phyloP scores from a whole-genome alignment of 2,329 filamentous ascomycete species.

The Diaporthe ampelina region DNA sequence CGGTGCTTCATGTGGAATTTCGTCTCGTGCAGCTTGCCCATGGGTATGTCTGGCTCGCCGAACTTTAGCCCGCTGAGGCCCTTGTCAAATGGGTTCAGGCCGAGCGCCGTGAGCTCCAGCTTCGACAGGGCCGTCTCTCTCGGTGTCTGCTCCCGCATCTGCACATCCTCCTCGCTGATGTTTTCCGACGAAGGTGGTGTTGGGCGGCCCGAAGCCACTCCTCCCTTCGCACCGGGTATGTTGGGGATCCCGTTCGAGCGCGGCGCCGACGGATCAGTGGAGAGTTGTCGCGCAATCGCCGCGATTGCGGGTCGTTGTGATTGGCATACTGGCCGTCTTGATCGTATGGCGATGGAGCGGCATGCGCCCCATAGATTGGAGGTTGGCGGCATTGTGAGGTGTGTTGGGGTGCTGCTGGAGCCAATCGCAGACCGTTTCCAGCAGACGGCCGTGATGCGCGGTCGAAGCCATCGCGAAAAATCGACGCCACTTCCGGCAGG shows the following conservation, averaged over 20 bases:
- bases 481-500: constrained; percentile 11
- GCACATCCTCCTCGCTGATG: constrained; percentile 47
- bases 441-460: constrained; percentile 1
- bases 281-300: constrained; percentile 46
- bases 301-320: constrained; percentile 46
- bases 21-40: constrained; percentile 61
- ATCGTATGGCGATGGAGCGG: constrained; percentile 57
- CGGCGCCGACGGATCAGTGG: constrained; percentile 45
- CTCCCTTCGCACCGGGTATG: constrained; percentile 2
- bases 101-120: constrained; percentile 51
- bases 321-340: constrained; percentile 49
- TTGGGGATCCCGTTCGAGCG: constrained; percentile 30
- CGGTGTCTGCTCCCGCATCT: constrained; percentile 52
- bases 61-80: constrained; percentile 78
- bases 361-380: constrained; percentile 62
- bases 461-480: constrained; percentile 36
- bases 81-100: constrained; percentile 50
- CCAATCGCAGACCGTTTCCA: constrained; percentile 4
- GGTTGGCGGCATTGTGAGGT: constrained; percentile 66
- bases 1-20: constrained; percentile 79
- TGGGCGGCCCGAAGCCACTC: neutral
- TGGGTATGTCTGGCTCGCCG: constrained; percentile 75
- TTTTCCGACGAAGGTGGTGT: neutral
- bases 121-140: constrained; percentile 59
- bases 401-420: constrained; percentile 39